Base-by-base conservation (phyloP, 2,329 filamentous ascomycete genomes). In the Neospermospora avenae region DNA sequence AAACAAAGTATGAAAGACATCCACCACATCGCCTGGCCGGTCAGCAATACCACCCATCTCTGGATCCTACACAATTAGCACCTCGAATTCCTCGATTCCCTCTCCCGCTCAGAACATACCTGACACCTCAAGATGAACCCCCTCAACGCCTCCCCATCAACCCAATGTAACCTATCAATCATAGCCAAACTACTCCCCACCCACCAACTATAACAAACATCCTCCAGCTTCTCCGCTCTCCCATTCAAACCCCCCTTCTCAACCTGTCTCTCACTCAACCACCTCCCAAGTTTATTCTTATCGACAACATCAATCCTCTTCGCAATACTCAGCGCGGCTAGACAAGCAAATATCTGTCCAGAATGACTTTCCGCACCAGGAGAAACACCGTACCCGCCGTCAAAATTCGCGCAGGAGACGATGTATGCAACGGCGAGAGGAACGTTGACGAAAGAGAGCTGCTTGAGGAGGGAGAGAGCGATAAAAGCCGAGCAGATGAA, bases 131-230 rank as follows among this genome's bases (percentile, higher is more conserved):
- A 77, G 57, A 99, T 97, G 75, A 96, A 99, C 24, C 76, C 74
- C 55, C 86, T 82, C 69, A 99, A 82, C 71, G 90, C 90, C 59
- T 87, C 81, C 53, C 86, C 84, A 77, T 99, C 91, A 72, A 99
- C 96, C 95, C 95, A 99, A 74, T 97, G 90, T 56, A 92, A 82
- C 58, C 88, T 87, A 57, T 83, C 86, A 67, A 99, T 90, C 82
- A 98, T 97, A 48, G 89, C 88, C 67, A 99, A 78, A 73, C 93
- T 96, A 72, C 90, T 93, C 71, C 93, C 78, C 46, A 98, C 95
- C 95, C 95, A 99, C 95, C 95, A 99, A 74, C 91, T 96, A 77
- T 99, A 99, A 77, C 95, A 99, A 14, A 96, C 93, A 74, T 99
- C 95, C 73, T 96, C 93, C 64, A 90, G 78, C 79, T 99, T 99